Percentiles rank a stretch among this genome's conserved stretches.
phyloP scores from a whole-genome alignment of 495 filamentous ascomycete genomes.

The Aspergillus taichungensis region DNA sequence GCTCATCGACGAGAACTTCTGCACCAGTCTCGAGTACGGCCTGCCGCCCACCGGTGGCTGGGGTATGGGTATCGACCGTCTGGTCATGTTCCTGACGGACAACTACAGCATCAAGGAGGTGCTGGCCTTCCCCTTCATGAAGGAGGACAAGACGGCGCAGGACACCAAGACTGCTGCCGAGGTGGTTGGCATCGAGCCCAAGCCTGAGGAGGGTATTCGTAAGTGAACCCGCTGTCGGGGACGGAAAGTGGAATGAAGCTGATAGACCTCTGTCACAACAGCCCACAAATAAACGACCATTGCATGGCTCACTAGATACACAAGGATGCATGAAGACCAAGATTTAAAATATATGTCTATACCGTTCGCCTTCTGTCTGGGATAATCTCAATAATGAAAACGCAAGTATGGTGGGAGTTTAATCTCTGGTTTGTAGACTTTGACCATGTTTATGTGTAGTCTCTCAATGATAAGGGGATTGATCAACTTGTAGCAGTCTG shows the following conservation, averaged over 20 bases:
- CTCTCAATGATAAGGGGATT: too few relatives aligned
- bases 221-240: conserved; percentile 24
- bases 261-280: conserved; percentile 4
- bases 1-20: conserved; percentile 90
- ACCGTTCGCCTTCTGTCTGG: too few relatives aligned
- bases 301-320: too few relatives aligned
- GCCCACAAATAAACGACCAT: conserved; percentile 29
- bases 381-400: too few relatives aligned
- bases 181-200: conserved; percentile 52
- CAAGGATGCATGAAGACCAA: too few relatives aligned
- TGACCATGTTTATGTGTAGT: too few relatives aligned
- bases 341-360: too few relatives aligned
- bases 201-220: conserved; percentile 62
- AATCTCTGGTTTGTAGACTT: too few relatives aligned
- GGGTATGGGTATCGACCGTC: conserved; percentile 94
- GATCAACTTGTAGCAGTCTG: too few relatives aligned
- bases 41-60: conserved; percentile 92
- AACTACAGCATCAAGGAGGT: conserved; percentile 96
- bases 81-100: conserved; percentile 96
- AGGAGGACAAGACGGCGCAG: conserved; percentile 48
- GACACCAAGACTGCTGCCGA: conserved; percentile 54
- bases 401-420: too few relatives aligned
- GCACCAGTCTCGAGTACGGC: conserved; percentile 73
- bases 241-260: background rate
- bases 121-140: conserved; percentile 84